A percentile compares a stretch with the other conserved stretches of the same genome.
Evolutionary conservation across 208 protist genomes (phyloP).

Genomic region (Trichomonas gallinae): DNA sequence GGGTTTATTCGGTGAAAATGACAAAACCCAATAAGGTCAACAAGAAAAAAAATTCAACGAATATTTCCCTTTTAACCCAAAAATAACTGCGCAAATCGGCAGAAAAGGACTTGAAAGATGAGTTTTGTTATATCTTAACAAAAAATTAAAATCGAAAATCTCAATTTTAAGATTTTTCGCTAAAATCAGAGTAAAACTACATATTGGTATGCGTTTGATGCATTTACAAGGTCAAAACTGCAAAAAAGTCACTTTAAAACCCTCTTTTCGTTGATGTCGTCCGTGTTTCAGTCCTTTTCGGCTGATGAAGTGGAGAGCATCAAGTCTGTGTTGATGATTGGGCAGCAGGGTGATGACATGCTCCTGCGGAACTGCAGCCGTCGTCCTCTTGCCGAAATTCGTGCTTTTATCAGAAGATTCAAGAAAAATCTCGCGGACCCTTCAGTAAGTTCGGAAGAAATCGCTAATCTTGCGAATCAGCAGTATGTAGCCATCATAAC

Average conservation of each 20-base stretch:
- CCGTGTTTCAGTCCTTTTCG: not conserved
- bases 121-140: no score
- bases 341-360: not conserved
- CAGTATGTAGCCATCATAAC: slow-evolving; percentile 2
- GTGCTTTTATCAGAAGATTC: not conserved
- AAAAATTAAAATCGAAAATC: no score
- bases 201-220: no score
- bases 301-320: not conserved
- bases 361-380: not conserved
- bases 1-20: no score
- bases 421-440: not conserved
- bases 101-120: no score
- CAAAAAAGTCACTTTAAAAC: not conserved
- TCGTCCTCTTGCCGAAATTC: not conserved
- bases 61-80: no score
- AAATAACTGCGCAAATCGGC: no score
- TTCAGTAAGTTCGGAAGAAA: not conserved
- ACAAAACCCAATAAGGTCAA: no score
- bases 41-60: no score
- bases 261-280: not conserved
- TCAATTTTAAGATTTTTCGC: no score
- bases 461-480: not conserved
- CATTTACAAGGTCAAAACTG: no score
- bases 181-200: no score
- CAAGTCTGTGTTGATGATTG: not conserved